These are phyloP conservation scores for Pontederia paniculata DNA, from an alignment of 176 grass and related monocot species.

Conservation along the genomic window DNA sequence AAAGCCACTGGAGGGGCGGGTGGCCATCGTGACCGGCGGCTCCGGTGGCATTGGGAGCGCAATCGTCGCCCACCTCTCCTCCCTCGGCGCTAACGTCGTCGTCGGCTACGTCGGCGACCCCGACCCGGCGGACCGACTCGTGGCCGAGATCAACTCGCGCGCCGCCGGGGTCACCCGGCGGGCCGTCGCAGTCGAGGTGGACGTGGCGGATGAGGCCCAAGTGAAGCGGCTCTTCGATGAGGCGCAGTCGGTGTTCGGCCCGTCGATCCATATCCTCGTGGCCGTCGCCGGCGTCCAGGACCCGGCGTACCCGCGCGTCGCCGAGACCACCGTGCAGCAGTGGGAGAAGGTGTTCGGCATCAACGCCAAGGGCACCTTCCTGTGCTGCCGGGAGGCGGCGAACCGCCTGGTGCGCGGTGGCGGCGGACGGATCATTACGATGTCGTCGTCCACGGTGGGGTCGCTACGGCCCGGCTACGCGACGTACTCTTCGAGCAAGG, in stretches of 20 bases:
- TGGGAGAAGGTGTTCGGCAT: neutral
- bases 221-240: neutral
- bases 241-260: neutral
- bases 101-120: conserved; percentile 44
- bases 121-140: conserved; percentile 11
- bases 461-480: conserved; percentile 30
- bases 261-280: neutral
- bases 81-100: conserved; percentile 47
- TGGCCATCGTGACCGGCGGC: conserved; percentile 55
- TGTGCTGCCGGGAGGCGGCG: conserved; percentile 5
- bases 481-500: conserved; percentile 40
- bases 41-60: conserved; percentile 51
- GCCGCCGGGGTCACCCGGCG: neutral
- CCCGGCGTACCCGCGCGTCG: neutral
- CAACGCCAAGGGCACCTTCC: conserved; percentile 7
- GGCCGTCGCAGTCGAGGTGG: conserved; percentile 19
- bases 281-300: neutral
- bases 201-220: neutral
- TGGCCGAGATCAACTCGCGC: conserved; percentile 20
- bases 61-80: conserved; percentile 37
- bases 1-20: conserved; percentile 32
- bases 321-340: neutral
- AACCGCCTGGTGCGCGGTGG: conserved; percentile 2
- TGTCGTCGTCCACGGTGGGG: conserved; percentile 42
- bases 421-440: conserved; percentile 1